Evolutionary conservation across 2,329 filamentous ascomycete species (phyloP), one percentile per base, ranked within the genome.

Genomic region (Ophiostoma fasciatum): DNA sequence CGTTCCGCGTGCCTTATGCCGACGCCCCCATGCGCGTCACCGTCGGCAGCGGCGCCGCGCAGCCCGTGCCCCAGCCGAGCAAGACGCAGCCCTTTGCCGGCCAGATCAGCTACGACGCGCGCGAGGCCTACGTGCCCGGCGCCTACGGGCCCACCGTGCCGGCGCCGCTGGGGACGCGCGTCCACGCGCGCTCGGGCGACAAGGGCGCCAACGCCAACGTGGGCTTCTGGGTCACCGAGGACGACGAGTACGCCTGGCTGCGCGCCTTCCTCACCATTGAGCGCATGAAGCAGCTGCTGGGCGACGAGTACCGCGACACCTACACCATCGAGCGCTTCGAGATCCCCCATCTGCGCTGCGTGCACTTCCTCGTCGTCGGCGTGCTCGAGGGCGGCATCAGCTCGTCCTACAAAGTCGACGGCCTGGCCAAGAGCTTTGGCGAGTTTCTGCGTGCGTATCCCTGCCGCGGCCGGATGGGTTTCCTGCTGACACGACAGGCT

Each of bases 391-490:
- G 56, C 1, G 59, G 59, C 1, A 61, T 69, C 3, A 68, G 64
- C 43, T 65, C 63, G 37, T 62, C 58, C 10, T 58, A 54, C 20
- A 49, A 59, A 15, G 39, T 71, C n/a, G 66, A 71, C 49, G 54
- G 57, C 4, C 59, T 70, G 45, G 67, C 59, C 2, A 71, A 71
- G 46, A 64, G 64, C 1, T 60, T 69, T 47, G 62, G 57, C 13
- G 66, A 70, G 51, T 45, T 41, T 25, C 17, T 43, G 30, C 36
- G 43, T 4, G 23, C 23, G 8, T n/a, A n/a, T n/a, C n/a, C n/a
- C n/a, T n/a, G n/a, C n/a, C n/a, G n/a, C n/a, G n/a, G n/a, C n/a
- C n/a, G n/a, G n/a, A n/a, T n/a, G n/a, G n/a, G n/a, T n/a, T n/a
- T n/a, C n/a, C n/a, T n/a, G n/a, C n/a, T n/a, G n/a, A n/a, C n/a